Percentiles rank a stretch among this genome's conserved stretches.
phyloP scores from a whole-genome alignment of 495 filamentous ascomycete species.

The Penicillium soppii region DNA sequence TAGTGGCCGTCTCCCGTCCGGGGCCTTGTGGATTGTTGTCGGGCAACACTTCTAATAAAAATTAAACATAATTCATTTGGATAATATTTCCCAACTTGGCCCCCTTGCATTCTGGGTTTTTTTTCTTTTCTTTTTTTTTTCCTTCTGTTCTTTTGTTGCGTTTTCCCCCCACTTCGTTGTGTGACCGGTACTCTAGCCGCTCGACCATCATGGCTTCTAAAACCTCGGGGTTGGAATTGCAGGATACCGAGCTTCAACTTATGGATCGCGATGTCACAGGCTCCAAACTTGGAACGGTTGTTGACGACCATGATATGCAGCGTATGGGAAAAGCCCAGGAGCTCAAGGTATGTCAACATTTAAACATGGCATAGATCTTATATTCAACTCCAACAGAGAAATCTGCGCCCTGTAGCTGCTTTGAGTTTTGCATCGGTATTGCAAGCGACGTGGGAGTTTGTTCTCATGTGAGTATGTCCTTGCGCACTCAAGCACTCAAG shows the following conservation, averaged over 20 bases:
- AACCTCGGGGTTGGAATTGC: neutral
- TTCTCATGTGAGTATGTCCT: constrained; percentile 20
- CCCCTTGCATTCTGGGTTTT: neutral
- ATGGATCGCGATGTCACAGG: neutral
- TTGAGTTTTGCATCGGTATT: constrained; percentile 27
- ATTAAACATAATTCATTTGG: neutral
- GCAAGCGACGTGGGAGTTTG: constrained; percentile 29
- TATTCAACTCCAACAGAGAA: constrained; percentile 15
- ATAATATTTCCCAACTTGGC: neutral
- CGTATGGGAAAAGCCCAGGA: constrained; percentile 28
- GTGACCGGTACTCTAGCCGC: neutral
- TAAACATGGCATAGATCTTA: neutral
- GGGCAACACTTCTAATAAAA: neutral
- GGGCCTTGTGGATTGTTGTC: neutral
- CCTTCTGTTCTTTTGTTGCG: neutral
- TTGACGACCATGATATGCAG: constrained; percentile 16
- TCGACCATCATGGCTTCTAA: neutral
- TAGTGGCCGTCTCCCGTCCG: neutral
- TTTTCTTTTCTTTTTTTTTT: neutral
- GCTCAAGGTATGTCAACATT: constrained; percentile 12
- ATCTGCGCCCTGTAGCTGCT: constrained; percentile 24
- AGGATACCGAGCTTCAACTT: neutral
- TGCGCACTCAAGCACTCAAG: no score
- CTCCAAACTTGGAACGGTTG: neutral
- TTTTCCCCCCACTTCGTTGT: no score